Percentiles rank a stretch among this genome's conserved stretches.
These are phyloP conservation scores for Trichophyton rubrum DNA, from an alignment of 2,329 filamentous ascomycete genomes.

Conservation along the genomic window DNA sequence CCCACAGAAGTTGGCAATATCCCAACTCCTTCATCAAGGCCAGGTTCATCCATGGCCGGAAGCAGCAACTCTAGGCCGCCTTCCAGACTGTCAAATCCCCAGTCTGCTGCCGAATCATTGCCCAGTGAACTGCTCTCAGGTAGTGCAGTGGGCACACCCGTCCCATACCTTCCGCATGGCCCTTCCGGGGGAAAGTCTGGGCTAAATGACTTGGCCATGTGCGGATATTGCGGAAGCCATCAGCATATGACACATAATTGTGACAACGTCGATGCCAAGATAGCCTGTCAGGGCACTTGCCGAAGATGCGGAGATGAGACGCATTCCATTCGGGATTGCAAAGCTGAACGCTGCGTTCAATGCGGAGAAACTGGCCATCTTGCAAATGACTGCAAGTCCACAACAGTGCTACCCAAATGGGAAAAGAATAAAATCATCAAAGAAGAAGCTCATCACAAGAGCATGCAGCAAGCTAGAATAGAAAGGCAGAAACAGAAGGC, in stretches of 20 bases:
- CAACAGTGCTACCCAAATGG: conserved; percentile 24
- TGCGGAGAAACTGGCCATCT: conserved; percentile 36
- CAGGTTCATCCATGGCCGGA: conserved; percentile 13
- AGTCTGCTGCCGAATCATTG: background rate
- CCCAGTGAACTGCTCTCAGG: conserved; percentile 8
- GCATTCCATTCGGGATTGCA: conserved; percentile 29
- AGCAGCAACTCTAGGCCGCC: conserved; percentile 21
- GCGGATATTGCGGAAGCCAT: conserved; percentile 36
- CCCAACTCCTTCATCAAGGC: conserved; percentile 14
- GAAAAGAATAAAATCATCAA: conserved; percentile 26
- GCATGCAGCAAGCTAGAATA: conserved; percentile 22
- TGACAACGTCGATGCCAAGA: conserved; percentile 33
- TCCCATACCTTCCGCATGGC: conserved; percentile 20
- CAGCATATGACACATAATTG: conserved; percentile 34
- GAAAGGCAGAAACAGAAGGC: conserved; percentile 32
- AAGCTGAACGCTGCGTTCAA: conserved; percentile 30
- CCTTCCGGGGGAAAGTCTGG: conserved; percentile 34
- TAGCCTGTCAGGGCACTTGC: conserved; percentile 28
- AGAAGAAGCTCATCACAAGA: conserved; percentile 27
- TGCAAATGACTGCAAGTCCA: conserved; percentile 23
- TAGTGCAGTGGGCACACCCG: conserved; percentile 17
- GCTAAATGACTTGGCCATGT: conserved; percentile 31
- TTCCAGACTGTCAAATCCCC: conserved; percentile 17
- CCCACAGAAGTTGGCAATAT: conserved; percentile 12
- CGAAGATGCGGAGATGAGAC: conserved; percentile 30